Conservation (phyloP, 345 rosid species). For the Trapa incisa region DNA sequence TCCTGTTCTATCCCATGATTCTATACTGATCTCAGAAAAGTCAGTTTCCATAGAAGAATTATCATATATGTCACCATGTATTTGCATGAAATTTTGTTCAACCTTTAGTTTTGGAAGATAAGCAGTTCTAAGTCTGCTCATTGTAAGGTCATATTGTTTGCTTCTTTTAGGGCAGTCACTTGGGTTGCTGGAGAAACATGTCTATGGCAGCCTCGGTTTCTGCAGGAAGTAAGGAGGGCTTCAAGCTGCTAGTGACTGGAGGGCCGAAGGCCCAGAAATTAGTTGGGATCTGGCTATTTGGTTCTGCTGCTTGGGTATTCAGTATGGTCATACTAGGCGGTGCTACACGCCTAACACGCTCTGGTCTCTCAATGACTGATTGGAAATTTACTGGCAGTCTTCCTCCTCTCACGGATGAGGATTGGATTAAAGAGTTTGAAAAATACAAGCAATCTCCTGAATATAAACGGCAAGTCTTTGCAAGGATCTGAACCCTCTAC, state of each 20-base stretch:
- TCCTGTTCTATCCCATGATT: neutral
- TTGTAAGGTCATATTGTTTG: neutral
- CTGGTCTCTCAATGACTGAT: conserved; percentile 95
- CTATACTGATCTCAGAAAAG: neutral
- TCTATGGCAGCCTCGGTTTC: conserved; percentile 37
- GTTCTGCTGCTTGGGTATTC: conserved; percentile 92
- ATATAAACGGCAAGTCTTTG: conserved; percentile 44
- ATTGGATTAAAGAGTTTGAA: conserved; percentile 73
- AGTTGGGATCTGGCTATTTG: conserved; percentile 91
- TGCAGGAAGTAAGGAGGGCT: conserved; percentile 44
- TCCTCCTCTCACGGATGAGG: conserved; percentile 74
- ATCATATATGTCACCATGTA: neutral
- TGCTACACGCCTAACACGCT: conserved; percentile 68
- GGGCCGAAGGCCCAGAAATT: conserved; percentile 74
- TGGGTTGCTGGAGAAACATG: conserved; percentile 34
- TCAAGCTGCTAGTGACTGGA: conserved; percentile 60
- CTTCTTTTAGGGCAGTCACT: conserved; percentile 34
- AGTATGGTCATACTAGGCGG: conserved; percentile 92
- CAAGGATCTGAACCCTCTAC: neutral
- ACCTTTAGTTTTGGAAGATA: neutral
- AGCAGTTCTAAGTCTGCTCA: neutral
- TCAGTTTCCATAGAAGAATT: neutral
- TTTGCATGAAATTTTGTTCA: neutral
- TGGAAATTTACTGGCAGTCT: conserved; percentile 83
- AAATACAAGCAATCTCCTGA: conserved; percentile 85